Base-by-base conservation (phyloP, 768 basidiomycete genomes). In the Lyophyllum decastes region DNA sequence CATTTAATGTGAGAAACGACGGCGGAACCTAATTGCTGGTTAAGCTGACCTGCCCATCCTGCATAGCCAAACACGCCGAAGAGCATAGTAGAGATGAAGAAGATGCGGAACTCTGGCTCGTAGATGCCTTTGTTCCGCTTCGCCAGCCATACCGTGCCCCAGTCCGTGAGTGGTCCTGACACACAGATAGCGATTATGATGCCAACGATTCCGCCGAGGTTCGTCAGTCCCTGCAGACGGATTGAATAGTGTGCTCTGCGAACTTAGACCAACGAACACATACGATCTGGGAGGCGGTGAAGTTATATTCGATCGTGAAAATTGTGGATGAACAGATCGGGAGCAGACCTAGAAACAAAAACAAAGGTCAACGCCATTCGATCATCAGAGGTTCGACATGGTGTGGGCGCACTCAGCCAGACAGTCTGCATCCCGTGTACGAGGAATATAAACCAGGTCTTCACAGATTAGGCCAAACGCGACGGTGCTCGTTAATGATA, bases 41-140 rank as follows among this genome's bases (percentile, higher is more conserved):
- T 35, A 19, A 49, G 17, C 63, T 56, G 53, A 72, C 70, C 73
- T 57, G 75, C 77, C 78, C 78, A 79, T 47, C 78, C 76, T 21
- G 72, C 71, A 63, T 77, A 81, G n/a, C 77, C 79, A 57, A 78
- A 75, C 2, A 78, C 69, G 14, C 76, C 76, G 57, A 78, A 70
- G 12, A 79, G 66, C 77, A 78, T 79, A 12, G 71, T 67, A 9
- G 71, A 45, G 57, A 78, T 68, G 65, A 80, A 77, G 40, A 76
- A 57, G 11, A 80, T 74, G 21, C 77, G 69, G 62, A 75, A 79
- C 61, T 81, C 79, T 1, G 79, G 78, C 59, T 79, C 80, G 61
- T 78, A 81, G 8, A 78, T 67, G 0, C 80, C 79, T 46, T 72
- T 71, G 49, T 80, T 80, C 9, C 74, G 71, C 53, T 69, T 76